These are phyloP conservation scores for Sphaerobolus stellatus DNA, from an alignment of 1,284 basidiomycete genomes.

Conservation along the genomic window DNA sequence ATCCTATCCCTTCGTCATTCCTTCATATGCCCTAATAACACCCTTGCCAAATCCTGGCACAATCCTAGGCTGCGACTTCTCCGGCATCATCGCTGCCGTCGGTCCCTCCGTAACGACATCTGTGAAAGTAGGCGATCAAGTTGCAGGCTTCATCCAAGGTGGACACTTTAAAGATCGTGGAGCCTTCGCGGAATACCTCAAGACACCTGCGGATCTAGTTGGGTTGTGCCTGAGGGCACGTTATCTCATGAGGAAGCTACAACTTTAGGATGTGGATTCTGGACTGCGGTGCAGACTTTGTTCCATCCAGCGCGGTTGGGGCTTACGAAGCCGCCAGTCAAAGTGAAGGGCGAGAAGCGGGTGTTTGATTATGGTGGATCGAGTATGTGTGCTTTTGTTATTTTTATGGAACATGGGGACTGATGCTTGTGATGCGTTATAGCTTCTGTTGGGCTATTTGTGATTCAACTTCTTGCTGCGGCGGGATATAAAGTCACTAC, in stretches of 20 bases:
- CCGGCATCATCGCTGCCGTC: constrained; percentile 37
- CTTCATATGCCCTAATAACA: too few species aligned
- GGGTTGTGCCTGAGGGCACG: constrained; percentile 31
- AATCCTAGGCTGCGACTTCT: constrained; percentile 41
- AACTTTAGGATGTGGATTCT: constrained; percentile 38
- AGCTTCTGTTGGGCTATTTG: constrained; percentile 39
- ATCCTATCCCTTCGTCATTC: too few species aligned
- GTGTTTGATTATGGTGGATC: constrained; percentile 8
- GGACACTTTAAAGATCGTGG: constrained; percentile 27
- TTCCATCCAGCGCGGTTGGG: constrained; percentile 7
- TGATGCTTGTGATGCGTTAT: background rate
- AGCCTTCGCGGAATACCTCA: constrained; percentile 41
- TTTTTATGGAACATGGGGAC: background rate
- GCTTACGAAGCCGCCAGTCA: background rate
- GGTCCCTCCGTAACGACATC: constrained; percentile 24
- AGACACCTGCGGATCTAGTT: constrained; percentile 31
- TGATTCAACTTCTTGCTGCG: constrained; percentile 42
- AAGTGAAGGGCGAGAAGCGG: background rate
- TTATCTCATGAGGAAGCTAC: constrained; percentile 37
- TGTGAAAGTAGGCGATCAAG: constrained; percentile 39
- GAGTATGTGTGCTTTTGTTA: background rate
- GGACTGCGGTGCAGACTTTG: constrained; percentile 7
- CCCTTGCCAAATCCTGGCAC: constrained; percentile 5
- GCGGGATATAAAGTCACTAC: constrained; percentile 42
- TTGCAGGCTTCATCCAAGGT: constrained; percentile 43